Evolutionary conservation across 352 stramenopile genomes (phyloP).

Genomic region (Phytophthora boehmeriae): DNA sequence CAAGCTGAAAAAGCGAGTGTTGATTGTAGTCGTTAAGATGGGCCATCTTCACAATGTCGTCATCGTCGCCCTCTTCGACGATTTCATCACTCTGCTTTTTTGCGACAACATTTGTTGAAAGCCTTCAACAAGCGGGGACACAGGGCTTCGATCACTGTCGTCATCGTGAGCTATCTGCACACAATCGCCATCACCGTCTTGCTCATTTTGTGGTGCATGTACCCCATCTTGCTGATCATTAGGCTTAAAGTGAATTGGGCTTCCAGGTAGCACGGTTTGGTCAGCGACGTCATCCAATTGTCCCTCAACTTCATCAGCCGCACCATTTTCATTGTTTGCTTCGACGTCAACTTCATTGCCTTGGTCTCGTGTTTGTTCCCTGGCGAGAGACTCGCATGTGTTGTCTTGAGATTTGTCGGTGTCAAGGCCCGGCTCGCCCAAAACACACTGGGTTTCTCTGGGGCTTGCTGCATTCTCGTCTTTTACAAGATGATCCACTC

Average conservation of each 20-base stretch:
- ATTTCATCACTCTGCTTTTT: too few species aligned
- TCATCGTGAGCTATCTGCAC: background rate
- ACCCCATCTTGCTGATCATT: background rate
- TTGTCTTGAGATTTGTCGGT: background rate
- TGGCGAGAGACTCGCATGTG: background rate
- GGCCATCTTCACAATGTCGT: too few species aligned
- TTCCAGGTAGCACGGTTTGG: background rate
- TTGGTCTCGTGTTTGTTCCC: background rate
- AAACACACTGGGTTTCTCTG: background rate
- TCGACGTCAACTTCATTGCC: background rate
- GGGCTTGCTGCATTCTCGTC: conserved; percentile 2
- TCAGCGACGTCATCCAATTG: background rate
- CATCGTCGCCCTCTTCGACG: too few species aligned
- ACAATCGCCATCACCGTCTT: conserved; percentile 4
- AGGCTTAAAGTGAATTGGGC: background rate
- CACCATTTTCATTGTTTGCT: background rate
- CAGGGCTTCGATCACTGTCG: background rate
- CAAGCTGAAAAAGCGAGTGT: too few species aligned
- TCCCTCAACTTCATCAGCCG: background rate
- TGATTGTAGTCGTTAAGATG: too few species aligned
- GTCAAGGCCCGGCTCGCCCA: background rate
- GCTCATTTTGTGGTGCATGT: background rate
- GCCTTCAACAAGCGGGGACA: background rate
- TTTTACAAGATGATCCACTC: background rate
- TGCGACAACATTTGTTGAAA: too few species aligned